A percentile compares a stretch with the other conserved stretches of the same genome.
These are phyloP conservation scores for Catharanthus roseus DNA, from an alignment of 257 asterid genomes.

Conservation along the genomic window DNA sequence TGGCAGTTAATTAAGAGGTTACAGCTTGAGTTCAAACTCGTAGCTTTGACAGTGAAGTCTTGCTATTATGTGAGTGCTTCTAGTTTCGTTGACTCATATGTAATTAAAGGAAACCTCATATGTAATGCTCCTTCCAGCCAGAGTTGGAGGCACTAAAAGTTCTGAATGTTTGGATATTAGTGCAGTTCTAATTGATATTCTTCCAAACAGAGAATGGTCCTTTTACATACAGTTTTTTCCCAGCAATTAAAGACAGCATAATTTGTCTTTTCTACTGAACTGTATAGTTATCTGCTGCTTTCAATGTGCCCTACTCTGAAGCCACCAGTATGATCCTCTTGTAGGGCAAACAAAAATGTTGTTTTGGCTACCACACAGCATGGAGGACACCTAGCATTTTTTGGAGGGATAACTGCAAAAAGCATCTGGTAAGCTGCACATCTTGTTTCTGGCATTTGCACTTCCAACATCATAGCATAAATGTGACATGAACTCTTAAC, in stretches of 20 bases:
- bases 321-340: conserved; percentile 6
- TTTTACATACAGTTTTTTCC: neutral
- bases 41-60: too few species aligned
- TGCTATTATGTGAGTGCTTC: neutral
- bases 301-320: neutral
- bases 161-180: neutral
- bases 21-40: too few species aligned
- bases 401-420: conserved; percentile 70
- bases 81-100: neutral
- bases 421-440: conserved; percentile 49
- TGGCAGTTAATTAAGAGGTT: neutral
- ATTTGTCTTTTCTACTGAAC: neutral
- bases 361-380: conserved; percentile 73
- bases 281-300: neutral
- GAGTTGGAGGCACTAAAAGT: neutral
- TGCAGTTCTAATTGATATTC: neutral
- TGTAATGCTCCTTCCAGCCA: neutral
- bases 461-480: neutral
- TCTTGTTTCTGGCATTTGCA: neutral
- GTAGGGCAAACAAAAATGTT: conserved; percentile 64
- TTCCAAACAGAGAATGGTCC: neutral
- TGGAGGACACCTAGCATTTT: conserved; percentile 83
- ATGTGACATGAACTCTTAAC: neutral
- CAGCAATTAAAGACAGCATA: neutral
- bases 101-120: too few species aligned